These are phyloP conservation scores for Pyrenochaeta sp. DNA, from an alignment of 2,329 filamentous ascomycete species.

Conservation along the genomic window DNA sequence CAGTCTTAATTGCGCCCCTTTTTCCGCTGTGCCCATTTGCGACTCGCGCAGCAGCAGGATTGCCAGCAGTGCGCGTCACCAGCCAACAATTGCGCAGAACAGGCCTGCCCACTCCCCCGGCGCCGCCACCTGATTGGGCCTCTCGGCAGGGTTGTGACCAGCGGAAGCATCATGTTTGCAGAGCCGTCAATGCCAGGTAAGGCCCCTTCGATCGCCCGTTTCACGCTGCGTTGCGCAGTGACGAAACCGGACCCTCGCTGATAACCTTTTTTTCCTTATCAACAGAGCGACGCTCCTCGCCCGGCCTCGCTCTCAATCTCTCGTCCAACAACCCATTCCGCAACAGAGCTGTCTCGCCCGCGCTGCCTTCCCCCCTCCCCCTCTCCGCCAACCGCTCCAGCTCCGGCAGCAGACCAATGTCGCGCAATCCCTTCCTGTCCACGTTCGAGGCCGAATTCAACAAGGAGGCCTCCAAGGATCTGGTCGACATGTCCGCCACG, in stretches of 20 bases:
- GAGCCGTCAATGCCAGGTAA: conserved; percentile 53
- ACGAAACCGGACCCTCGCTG: conserved; percentile 38
- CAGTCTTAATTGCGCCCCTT: conserved; percentile 38
- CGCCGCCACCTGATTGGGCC: conserved; percentile 43
- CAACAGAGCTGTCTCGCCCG: conserved; percentile 72
- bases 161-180: conserved; percentile 50
- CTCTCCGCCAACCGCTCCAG: conserved; percentile 51
- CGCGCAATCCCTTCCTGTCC: conserved; percentile 79
- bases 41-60: conserved; percentile 23
- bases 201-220: conserved; percentile 44
- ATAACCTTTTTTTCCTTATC: conserved; percentile 39
- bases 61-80: conserved; percentile 31
- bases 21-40: conserved; percentile 15
- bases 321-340: conserved; percentile 80
- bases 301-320: conserved; percentile 69
- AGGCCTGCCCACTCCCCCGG: conserved; percentile 28
- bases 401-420: conserved; percentile 71
- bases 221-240: conserved; percentile 38
- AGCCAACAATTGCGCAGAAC: conserved; percentile 22
- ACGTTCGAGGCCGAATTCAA: conserved; percentile 54
- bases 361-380: conserved; percentile 42
- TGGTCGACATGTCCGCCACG: conserved; percentile 48
- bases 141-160: conserved; percentile 38
- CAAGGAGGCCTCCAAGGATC: conserved; percentile 42
- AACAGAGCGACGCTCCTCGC: conserved; percentile 57